These are phyloP conservation scores for Mortierella sp. DNA, from an alignment of 371 early-diverging fungal genomes.

Conservation along the genomic window DNA sequence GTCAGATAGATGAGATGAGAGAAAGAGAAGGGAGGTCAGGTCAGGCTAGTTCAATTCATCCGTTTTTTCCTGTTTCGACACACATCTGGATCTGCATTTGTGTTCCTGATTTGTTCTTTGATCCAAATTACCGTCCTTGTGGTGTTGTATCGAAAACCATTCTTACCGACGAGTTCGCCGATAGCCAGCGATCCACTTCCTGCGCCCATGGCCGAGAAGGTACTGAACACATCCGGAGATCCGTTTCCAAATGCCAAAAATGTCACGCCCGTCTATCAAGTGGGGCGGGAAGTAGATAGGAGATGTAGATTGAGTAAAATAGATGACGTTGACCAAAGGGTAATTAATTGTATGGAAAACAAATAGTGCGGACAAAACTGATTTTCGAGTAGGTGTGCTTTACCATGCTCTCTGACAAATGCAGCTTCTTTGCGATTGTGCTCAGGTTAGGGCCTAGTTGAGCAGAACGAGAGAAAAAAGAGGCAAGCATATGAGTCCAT, in stretches of 20 bases:
- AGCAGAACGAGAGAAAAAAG: neutral
- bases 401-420: conserved; percentile 77
- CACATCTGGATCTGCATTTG: neutral
- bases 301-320: neutral
- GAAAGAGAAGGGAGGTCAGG: neutral
- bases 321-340: neutral
- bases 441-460: conserved; percentile 71
- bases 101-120: neutral
- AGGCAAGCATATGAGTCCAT: neutral
- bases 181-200: conserved; percentile 83
- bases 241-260: conserved; percentile 91
- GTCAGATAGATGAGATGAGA: neutral
- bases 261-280: conserved; percentile 83
- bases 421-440: conserved; percentile 72
- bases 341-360: neutral
- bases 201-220: conserved; percentile 83
- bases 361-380: neutral
- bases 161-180: conserved; percentile 82
- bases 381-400: neutral
- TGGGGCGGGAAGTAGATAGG: neutral
- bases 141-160: neutral
- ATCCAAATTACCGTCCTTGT: too few relatives aligned
- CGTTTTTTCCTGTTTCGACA: neutral
- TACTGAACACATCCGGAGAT: conserved; percentile 88
- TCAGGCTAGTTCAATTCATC: too few relatives aligned